Percentiles rank a stretch among this genome's conserved stretches.
Evolutionary conservation across 345 rosid genomes (phyloP).

Genomic region (Lenwebbia sp.): DNA sequence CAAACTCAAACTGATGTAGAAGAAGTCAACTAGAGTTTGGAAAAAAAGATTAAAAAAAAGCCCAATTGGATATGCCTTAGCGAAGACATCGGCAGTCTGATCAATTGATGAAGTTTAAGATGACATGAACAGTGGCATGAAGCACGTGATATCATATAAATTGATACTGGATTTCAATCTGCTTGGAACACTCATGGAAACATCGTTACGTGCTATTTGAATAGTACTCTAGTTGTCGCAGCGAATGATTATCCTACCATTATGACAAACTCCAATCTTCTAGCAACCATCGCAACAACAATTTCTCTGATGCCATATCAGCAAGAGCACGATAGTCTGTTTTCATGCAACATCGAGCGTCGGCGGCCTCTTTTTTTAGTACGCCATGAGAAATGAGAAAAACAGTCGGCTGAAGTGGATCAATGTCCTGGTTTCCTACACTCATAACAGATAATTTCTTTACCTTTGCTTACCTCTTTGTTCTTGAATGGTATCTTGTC

Average conservation of each 20-base stretch:
- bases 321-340: not conserved
- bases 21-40: not conserved
- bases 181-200: not conserved
- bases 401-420: no score
- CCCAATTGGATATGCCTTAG: not conserved
- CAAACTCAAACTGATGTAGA: not conserved
- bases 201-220: not conserved
- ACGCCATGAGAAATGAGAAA: not conserved
- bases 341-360: not conserved
- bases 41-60: not conserved
- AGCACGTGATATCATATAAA: not conserved
- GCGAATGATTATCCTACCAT: not conserved
- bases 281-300: not conserved
- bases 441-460: no score
- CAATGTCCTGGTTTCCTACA: no score
- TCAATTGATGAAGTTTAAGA: not conserved
- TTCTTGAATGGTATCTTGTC: no score
- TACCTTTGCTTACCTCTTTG: no score
- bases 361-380: not conserved
- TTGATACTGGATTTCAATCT: not conserved
- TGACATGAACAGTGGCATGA: not conserved
- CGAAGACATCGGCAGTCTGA: not conserved
- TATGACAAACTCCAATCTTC: not conserved
- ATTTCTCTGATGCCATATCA: not conserved
- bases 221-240: not conserved